Percentiles rank a stretch among this genome's conserved stretches.
phyloP scores from a whole-genome alignment of 2,329 filamentous ascomycete species.

The Diaporthe nobilis region DNA sequence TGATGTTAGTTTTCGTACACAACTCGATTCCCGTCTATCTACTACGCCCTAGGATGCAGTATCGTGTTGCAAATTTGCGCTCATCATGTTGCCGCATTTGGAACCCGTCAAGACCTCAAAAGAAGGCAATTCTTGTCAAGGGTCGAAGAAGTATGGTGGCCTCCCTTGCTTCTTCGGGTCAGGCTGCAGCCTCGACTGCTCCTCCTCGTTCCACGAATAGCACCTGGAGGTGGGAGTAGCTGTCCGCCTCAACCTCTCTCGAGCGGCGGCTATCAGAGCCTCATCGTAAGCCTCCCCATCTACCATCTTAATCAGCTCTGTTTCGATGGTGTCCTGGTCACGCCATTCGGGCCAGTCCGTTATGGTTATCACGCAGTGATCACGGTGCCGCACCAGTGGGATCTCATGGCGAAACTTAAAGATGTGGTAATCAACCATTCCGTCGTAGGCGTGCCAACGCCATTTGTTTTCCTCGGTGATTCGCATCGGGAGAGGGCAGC shows the following conservation, averaged over 20 bases:
- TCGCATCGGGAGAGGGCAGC: slow-evolving; percentile 14
- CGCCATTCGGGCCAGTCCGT: slow-evolving; percentile 19
- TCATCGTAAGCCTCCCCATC: background rate
- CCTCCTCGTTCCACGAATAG: slow-evolving; percentile 11
- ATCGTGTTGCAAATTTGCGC: background rate
- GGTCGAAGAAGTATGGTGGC: slow-evolving; percentile 30
- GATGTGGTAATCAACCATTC: slow-evolving; percentile 10
- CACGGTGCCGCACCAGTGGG: background rate
- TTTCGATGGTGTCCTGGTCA: background rate
- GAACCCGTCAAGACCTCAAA: background rate
- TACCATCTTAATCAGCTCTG: background rate
- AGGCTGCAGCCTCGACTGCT: slow-evolving; percentile 25
- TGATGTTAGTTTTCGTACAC: background rate
- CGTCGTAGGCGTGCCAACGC: slow-evolving; percentile 12
- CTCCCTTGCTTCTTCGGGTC: slow-evolving; percentile 23
- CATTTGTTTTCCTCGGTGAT: slow-evolving; percentile 30
- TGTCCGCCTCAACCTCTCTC: slow-evolving; percentile 6
- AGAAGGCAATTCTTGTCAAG: background rate
- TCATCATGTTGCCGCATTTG: background rate
- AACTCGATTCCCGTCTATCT: background rate
- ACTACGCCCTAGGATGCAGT: background rate
- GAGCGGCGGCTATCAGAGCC: background rate
- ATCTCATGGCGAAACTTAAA: slow-evolving; percentile 24
- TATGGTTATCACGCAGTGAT: background rate
- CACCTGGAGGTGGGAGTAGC: slow-evolving; percentile 19